A percentile compares a stretch with the other conserved stretches of the same genome.
These are phyloP conservation scores for Pelargonium myrrhifolium DNA, from an alignment of 441 rosid species.

Conservation along the genomic window DNA sequence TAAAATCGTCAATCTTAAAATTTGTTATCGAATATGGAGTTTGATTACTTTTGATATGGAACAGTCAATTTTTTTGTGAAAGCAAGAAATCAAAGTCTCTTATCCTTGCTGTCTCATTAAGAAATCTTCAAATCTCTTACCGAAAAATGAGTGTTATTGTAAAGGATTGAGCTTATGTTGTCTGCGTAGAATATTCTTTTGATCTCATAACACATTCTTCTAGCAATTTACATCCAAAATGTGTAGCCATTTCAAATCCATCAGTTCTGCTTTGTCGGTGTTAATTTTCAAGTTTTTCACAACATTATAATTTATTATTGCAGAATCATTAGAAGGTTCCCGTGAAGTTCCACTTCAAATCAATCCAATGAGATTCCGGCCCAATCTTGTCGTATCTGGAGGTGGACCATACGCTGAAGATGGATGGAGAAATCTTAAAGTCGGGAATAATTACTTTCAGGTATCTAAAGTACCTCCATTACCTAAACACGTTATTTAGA, in stretches of 20 bases:
- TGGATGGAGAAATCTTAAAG: constrained; percentile 57
- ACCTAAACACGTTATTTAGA: not conserved
- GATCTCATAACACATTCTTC: too few species aligned
- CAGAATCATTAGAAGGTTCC: constrained; percentile 29
- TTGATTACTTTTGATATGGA: too few species aligned
- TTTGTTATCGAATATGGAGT: too few species aligned
- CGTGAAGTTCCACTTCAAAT: constrained; percentile 29
- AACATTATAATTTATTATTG: constrained; percentile 10
- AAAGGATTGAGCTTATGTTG: not conserved
- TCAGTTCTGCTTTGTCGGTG: too few species aligned
- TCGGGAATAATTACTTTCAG: constrained; percentile 48
- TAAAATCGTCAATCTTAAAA: too few species aligned
- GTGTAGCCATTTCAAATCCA: too few species aligned
- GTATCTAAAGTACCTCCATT: constrained; percentile 32
- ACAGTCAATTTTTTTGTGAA: too few species aligned
- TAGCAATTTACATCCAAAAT: too few species aligned
- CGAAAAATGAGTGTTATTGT: not conserved
- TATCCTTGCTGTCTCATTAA: not conserved
- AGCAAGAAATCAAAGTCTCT: too few species aligned
- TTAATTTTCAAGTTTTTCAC: too few species aligned
- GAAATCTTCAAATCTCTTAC: not conserved
- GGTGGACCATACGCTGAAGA: constrained; percentile 81
- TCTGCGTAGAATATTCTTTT: too few species aligned
- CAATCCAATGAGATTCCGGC: constrained; percentile 67
- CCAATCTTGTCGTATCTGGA: constrained; percentile 69